Percentiles rank a stretch among this genome's conserved stretches.
These are phyloP conservation scores for Cladophialophora chaetospira DNA, from an alignment of 2,329 filamentous ascomycete genomes.

Conservation along the genomic window DNA sequence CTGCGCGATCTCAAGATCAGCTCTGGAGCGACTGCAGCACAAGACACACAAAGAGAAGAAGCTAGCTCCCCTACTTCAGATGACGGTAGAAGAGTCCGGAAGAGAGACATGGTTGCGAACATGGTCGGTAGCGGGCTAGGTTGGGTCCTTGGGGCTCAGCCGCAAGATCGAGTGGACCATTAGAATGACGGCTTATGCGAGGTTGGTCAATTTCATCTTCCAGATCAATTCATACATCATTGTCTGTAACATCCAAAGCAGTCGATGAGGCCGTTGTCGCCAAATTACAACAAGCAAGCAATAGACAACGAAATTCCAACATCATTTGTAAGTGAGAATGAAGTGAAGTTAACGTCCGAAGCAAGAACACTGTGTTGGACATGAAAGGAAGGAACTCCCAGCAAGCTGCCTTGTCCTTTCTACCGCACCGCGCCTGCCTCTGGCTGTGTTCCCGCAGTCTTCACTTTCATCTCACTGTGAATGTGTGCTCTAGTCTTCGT, in stretches of 20 bases:
- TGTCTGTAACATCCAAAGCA: too few relatives aligned
- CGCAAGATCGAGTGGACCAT: slow-evolving; percentile 30
- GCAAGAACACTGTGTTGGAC: too few relatives aligned
- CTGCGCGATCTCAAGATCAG: slow-evolving; percentile 23
- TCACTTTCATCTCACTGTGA: not conserved
- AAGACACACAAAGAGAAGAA: slow-evolving; percentile 13
- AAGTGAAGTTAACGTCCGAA: not conserved
- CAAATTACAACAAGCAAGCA: too few relatives aligned
- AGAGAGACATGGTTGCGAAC: slow-evolving; percentile 61
- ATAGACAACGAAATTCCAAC: not conserved
- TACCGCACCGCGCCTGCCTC: not conserved
- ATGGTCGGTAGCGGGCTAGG: slow-evolving; percentile 65
- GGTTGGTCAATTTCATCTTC: not conserved
- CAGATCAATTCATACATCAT: not conserved
- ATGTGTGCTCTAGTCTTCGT: not conserved
- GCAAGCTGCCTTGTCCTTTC: not conserved
- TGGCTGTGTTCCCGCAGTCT: not conserved
- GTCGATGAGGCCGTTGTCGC: too few relatives aligned
- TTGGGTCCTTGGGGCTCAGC: slow-evolving; percentile 62
- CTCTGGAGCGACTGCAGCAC: not conserved
- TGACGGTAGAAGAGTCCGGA: slow-evolving; percentile 43
- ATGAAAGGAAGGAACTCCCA: too few relatives aligned
- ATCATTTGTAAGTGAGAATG: not conserved
- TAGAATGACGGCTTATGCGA: not conserved
- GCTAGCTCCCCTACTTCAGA: slow-evolving; percentile 17